A percentile compares a stretch with the other conserved stretches of the same genome.
Conservation (phyloP, 257 asterid species). For the Knoxia roxburghii region DNA sequence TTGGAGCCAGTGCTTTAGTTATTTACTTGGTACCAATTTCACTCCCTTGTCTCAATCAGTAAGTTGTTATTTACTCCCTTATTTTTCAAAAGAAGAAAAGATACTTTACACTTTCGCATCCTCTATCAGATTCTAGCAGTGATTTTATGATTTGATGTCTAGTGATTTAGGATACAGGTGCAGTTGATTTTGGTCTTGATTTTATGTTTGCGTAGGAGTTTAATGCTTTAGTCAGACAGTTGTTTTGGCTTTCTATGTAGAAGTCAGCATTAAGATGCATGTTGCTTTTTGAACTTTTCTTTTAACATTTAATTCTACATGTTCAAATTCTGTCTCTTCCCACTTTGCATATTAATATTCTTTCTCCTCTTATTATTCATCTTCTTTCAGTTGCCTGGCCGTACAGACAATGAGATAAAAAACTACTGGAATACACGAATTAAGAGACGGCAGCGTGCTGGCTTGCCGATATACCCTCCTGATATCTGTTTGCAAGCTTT, state of each 20-base stretch:
- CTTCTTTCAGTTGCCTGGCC: slow-evolving; percentile 71
- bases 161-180: background rate
- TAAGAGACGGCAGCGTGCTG: slow-evolving; percentile 75
- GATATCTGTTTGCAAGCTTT: slow-evolving; percentile 44
- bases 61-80: background rate
- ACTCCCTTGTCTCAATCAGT: background rate
- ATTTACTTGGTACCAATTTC: background rate
- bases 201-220: background rate
- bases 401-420: slow-evolving; percentile 90
- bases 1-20: background rate
- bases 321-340: background rate
- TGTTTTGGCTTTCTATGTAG: background rate
- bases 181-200: background rate
- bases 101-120: background rate
- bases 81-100: background rate
- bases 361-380: slow-evolving; percentile 7
- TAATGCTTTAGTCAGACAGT: background rate
- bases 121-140: background rate
- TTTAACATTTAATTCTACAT: background rate
- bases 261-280: background rate
- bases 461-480: slow-evolving; percentile 67
- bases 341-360: background rate
- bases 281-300: background rate
- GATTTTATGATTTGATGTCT: background rate
- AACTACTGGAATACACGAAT: slow-evolving; percentile 87